Evolutionary conservation across 176 grass and related monocot genomes (phyloP).

Genomic region (Aegilops umbellulata): DNA sequence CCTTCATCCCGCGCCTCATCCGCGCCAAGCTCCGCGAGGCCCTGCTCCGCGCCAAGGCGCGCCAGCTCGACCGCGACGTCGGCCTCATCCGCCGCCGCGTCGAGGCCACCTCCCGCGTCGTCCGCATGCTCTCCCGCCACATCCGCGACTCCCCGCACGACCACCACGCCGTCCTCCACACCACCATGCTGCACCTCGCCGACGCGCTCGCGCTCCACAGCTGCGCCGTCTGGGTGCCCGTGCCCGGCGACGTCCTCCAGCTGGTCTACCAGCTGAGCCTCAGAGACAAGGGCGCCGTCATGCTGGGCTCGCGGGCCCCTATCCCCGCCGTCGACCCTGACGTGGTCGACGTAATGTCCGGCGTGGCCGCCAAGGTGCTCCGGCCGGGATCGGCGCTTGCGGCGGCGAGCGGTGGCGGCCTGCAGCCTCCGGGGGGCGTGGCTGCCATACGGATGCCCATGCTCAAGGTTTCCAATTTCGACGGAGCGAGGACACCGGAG

Average conservation of each 20-base stretch:
- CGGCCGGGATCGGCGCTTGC: conserved; percentile 33
- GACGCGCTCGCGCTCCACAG: conserved; percentile 44
- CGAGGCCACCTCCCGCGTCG: conserved; percentile 13
- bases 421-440: neutral
- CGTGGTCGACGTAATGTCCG: conserved; percentile 37
- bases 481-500: conserved; percentile 28
- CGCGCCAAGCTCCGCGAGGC: conserved; percentile 19
- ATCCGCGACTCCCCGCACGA: conserved; percentile 41
- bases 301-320: neutral
- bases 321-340: conserved; percentile 42
- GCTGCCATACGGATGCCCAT: conserved; percentile 62
- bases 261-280: conserved; percentile 37
- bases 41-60: conserved; percentile 14
- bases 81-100: conserved; percentile 8
- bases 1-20: conserved; percentile 9
- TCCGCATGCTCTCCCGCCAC: conserved; percentile 48
- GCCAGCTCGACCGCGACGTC: conserved; percentile 5
- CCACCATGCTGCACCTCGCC: conserved; percentile 66
- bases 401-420: conserved; percentile 24
- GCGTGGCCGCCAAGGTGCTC: conserved; percentile 48
- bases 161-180: conserved; percentile 48
- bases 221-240: conserved; percentile 74
- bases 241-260: conserved; percentile 17
- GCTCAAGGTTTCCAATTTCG: conserved; percentile 41
- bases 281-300: neutral